Base-by-base conservation (phyloP, 495 filamentous ascomycete genomes). In the Apodospora peruviana region DNA sequence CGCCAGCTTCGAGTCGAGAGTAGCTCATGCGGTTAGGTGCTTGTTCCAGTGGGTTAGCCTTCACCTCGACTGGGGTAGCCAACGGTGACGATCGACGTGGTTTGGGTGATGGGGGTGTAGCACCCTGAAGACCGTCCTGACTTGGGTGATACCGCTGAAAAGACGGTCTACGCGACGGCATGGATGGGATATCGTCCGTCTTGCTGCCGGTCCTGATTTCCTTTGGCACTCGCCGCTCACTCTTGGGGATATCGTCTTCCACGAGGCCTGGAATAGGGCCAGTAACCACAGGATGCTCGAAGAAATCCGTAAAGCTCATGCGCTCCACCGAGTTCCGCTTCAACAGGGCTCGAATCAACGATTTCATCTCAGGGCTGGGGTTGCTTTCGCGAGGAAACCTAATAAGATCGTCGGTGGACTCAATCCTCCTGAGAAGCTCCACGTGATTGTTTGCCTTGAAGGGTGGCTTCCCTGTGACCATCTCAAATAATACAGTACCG, bases 391-490 rank as follows among this genome's bases (percentile, higher is more conserved):
- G 81, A 0, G 87, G 80, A 50, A 97, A 97, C 47, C 71, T 79
- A 62, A 97, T 93, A 45, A 76, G 73, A 57, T 96, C 93, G 34
- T 91, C 85, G 10, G 81, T 79, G 43, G 82, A 84, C 60, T 97
- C 91, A 49, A 98, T 98, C 68, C 82, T 91, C 43, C 88, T 82
- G 4, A 97, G 78, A 4, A 98, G 74, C 52, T 97, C 93, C 18
- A 98, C 90, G 59, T 98, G 93, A 58, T 98, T 98, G 19, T 79
- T 78, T 1, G 93, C 93, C 43, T 89, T 80, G 67, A 96, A 98
- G 0, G 93, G 93, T 8, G 93, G 90, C 59, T 79, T 86, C 45
- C 90, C 93, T 2, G 84, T 84, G 37, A 94, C 82, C 90, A 97
- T 95, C 73, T 98, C 93, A 64, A 85, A 93, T 18, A 94, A 68